Conservation (phyloP, 805 yeast species). For the Teunomyces aglyptinius region DNA sequence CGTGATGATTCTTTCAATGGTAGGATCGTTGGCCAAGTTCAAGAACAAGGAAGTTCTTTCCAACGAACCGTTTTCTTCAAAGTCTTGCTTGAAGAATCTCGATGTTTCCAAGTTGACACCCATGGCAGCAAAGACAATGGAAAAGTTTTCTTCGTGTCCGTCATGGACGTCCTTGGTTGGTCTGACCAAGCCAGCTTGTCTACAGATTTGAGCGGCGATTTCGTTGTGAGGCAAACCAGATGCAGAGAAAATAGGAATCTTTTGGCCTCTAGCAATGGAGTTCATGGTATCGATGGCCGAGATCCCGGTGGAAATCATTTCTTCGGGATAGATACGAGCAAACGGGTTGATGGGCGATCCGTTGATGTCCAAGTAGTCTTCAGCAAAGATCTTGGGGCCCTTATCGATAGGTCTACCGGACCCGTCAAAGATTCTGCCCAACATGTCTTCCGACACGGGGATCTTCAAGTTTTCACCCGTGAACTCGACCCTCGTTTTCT, state of each 20-base stretch:
- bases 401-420: slow-evolving; percentile 98
- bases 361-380: slow-evolving; percentile 95
- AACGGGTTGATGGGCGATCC: slow-evolving; percentile 98
- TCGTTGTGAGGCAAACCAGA: slow-evolving; percentile 99
- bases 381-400: slow-evolving; percentile 98
- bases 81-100: slow-evolving; percentile 97
- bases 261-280: slow-evolving; percentile 99
- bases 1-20: slow-evolving; percentile 98
- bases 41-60: slow-evolving; percentile 97
- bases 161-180: slow-evolving; percentile 99
- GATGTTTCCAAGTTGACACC: slow-evolving; percentile 99
- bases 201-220: slow-evolving; percentile 99
- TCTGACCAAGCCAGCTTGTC: slow-evolving; percentile 98
- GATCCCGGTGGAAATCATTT: slow-evolving; percentile 98
- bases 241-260: slow-evolving; percentile 98
- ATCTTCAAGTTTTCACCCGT: slow-evolving; percentile 92
- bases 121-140: slow-evolving; percentile 99
- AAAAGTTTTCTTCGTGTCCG: slow-evolving; percentile 99
- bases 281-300: slow-evolving; percentile 99
- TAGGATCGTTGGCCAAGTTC: slow-evolving; percentile 98
- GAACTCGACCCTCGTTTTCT: slow-evolving; percentile 95
- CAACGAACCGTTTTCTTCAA: slow-evolving; percentile 97
- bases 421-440: slow-evolving; percentile 98
- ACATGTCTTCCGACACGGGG: slow-evolving; percentile 93
- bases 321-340: slow-evolving; percentile 99